Evolutionary conservation across 1,284 basidiomycete species (phyloP).

Genomic region (Wallemia mellicola): DNA sequence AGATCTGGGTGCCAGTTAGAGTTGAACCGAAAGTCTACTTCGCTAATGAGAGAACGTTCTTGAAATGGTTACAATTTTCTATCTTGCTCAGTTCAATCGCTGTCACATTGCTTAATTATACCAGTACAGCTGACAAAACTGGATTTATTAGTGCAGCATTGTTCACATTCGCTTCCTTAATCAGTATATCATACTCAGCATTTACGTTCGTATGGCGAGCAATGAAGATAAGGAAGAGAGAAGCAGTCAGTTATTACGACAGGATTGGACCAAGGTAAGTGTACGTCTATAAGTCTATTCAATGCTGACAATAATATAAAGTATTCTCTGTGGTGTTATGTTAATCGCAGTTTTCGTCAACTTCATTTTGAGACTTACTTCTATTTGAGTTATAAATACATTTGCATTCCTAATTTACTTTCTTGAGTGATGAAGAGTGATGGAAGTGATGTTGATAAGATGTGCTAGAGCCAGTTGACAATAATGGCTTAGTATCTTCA

Average conservation of each 20-base stretch:
- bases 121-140: slow-evolving; percentile 35
- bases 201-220: slow-evolving; percentile 68
- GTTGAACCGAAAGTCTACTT: slow-evolving; percentile 97
- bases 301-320: neutral
- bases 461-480: too few species aligned
- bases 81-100: slow-evolving; percentile 6
- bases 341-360: neutral
- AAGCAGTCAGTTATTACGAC: slow-evolving; percentile 50
- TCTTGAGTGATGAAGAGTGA: neutral
- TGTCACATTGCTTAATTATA: slow-evolving; percentile 37
- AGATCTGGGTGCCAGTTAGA: slow-evolving; percentile 67
- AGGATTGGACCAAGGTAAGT: slow-evolving; percentile 27
- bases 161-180: slow-evolving; percentile 68
- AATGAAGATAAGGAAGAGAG: slow-evolving; percentile 34
- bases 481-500: neutral
- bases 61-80: slow-evolving; percentile 20
- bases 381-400: neutral
- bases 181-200: slow-evolving; percentile 64
- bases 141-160: slow-evolving; percentile 56
- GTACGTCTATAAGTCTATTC: neutral
- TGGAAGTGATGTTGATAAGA: neutral
- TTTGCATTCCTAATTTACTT: neutral
- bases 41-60: slow-evolving; percentile 73
- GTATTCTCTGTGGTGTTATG: neutral
- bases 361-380: neutral